These are phyloP conservation scores for Colletotrichum sp. DNA, from an alignment of 2,329 filamentous ascomycete genomes.

Conservation along the genomic window DNA sequence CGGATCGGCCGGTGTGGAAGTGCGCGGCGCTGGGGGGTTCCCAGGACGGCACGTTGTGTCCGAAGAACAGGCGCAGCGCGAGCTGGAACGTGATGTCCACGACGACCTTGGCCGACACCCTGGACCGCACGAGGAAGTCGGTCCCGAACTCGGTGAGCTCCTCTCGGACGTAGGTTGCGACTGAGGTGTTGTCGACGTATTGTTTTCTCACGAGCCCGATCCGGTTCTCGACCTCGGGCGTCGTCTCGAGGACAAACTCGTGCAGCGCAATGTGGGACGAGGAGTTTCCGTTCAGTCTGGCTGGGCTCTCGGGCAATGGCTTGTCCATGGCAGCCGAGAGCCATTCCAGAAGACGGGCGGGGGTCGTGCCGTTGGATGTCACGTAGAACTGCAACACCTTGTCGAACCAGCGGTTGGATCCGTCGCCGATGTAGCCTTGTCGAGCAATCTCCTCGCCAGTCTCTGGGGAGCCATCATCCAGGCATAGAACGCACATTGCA, in stretches of 20 bases:
- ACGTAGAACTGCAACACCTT: constrained; percentile 28
- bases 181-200: not conserved
- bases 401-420: constrained; percentile 31
- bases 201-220: not conserved
- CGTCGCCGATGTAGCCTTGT: constrained; percentile 8
- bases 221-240: not conserved
- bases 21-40: constrained; percentile 24
- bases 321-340: not conserved
- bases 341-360: no score
- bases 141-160: constrained; percentile 12
- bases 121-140: not conserved
- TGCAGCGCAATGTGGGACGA: not conserved
- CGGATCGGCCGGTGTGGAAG: constrained; percentile 25
- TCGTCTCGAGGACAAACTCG: not conserved
- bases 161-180: not conserved
- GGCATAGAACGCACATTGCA: constrained; percentile 26
- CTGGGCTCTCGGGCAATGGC: not conserved
- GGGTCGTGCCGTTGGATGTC: constrained; percentile 24
- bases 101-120: constrained; percentile 19
- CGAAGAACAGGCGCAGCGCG: constrained; percentile 25
- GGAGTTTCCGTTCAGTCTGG: not conserved
- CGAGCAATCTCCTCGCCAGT: constrained; percentile 15
- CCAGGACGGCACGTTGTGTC: constrained; percentile 23
- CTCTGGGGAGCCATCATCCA: constrained; percentile 26
- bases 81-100: constrained; percentile 25